Base-by-base conservation (phyloP, 164 flowering plant genomes). In the Pachysandra terminalis region DNA sequence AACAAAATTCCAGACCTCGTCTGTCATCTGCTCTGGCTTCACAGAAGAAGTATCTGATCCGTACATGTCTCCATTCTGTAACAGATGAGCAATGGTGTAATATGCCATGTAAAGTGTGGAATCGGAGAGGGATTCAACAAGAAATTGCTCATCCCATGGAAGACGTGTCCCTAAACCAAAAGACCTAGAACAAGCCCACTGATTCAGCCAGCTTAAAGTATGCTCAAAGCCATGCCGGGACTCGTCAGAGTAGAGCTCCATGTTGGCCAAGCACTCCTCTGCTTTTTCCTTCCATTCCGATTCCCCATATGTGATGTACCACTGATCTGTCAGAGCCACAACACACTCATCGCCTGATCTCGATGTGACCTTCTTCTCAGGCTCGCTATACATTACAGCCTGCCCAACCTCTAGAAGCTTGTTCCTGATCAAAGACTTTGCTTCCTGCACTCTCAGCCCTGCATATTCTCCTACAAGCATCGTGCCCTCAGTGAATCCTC, bases 291-390 rank as follows among this genome's bases (percentile, higher is more conserved):
- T 85, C 98, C 97, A 93, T 61, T 88, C 94, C 35, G 56, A 15
- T 74, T 93, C 98, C 40, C 97, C 96, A 69, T 93, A 93, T 14
- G 80, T 87, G 68, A 90, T 77, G 73, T 89, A 93, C 97, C 97
- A 93, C 69, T 90, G 98, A 74, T 90, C 96, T 19, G 97, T 93
- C 56, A 90, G 83, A 57, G 97, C 97, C 68, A 90, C 98, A 53
- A 93, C 88, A 77, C 98, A 92, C 75, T 92, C 98, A 74, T 90
- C 98, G 19, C 96, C 98, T 7, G 97, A 93, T 69, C 96, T 84
- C 19, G 97, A 90, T 83, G 87, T 78, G 15, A 90, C 96, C 61
- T 74, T 83, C 79, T 89, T 90, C 73, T 90, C 97, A 10, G 98
- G 98, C 69, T 93, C 98, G 72, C 97, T 91, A 68, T 93, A 93